A percentile compares a stretch with the other conserved stretches of the same genome.
Conservation (phyloP, 768 basidiomycete genomes). For the Russula dissimulans region DNA sequence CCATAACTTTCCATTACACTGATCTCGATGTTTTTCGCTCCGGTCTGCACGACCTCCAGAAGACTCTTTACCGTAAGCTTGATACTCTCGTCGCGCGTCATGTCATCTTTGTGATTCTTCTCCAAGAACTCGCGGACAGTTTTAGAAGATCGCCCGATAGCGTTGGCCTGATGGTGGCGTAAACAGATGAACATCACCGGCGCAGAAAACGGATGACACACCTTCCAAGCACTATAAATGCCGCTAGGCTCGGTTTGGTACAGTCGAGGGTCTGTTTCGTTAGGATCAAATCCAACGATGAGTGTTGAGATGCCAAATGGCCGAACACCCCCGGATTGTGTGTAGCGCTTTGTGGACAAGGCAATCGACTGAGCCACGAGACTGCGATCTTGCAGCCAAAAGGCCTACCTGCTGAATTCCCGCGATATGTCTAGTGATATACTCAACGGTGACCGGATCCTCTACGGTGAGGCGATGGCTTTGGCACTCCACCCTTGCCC, state of each 20-base stretch:
- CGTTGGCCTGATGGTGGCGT: constrained; percentile 64
- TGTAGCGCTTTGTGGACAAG: constrained; percentile 65
- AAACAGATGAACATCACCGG: neutral
- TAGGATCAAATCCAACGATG: constrained; percentile 93
- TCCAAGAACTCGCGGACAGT: constrained; percentile 98
- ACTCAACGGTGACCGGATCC: constrained; percentile 96
- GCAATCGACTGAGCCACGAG: neutral
- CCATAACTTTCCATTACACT: constrained; percentile 95
- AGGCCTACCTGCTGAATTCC: constrained; percentile 89
- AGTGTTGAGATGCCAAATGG: constrained; percentile 98
- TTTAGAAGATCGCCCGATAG: constrained; percentile 95
- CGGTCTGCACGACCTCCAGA: constrained; percentile 96
- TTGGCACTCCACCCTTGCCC: constrained; percentile 95
- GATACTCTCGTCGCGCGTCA: constrained; percentile 82
- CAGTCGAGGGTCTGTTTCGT: constrained; percentile 77
- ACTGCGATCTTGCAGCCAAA: neutral
- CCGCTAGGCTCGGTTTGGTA: constrained; percentile 98
- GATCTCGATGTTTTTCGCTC: constrained; percentile 99
- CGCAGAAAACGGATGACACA: constrained; percentile 22
- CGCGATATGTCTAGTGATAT: constrained; percentile 95
- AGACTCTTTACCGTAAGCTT: constrained; percentile 93
- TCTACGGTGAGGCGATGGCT: constrained; percentile 95
- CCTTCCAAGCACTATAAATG: constrained; percentile 99
- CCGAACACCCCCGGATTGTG: constrained; percentile 96
- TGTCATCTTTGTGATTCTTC: constrained; percentile 92